Conservation (phyloP, 2,329 filamentous ascomycete species). For the Xylariales sp. region DNA sequence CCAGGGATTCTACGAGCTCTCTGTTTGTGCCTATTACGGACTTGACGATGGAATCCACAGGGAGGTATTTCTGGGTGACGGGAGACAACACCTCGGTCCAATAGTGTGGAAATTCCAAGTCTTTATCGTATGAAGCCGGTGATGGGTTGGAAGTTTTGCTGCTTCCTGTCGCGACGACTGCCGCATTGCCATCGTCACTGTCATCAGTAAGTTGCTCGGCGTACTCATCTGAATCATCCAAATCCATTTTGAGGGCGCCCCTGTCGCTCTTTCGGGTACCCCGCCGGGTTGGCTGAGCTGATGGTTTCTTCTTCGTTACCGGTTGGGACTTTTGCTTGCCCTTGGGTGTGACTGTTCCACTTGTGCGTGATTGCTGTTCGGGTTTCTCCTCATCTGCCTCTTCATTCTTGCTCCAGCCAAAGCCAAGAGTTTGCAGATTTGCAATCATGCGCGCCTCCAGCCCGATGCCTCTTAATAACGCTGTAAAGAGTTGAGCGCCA, state of each 20-base stretch:
- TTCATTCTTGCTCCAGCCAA: constrained; percentile 86
- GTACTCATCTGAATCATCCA: constrained; percentile 43
- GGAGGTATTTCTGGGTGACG: constrained; percentile 70
- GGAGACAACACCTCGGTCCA: constrained; percentile 90
- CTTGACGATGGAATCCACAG: constrained; percentile 72
- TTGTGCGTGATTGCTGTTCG: constrained; percentile 8
- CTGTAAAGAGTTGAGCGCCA: constrained; percentile 85
- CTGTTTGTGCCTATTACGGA: constrained; percentile 65
- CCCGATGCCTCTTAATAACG: constrained; percentile 73
- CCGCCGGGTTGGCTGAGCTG: constrained; percentile 16
- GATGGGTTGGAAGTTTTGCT: constrained; percentile 32
- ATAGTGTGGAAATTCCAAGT: constrained; percentile 81
- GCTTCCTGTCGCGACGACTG: constrained; percentile 46
- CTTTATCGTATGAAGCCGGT: constrained; percentile 60
- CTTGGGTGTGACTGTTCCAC: constrained; percentile 9
- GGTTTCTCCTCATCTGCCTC: constrained; percentile 59
- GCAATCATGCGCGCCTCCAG: constrained; percentile 80
- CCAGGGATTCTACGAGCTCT: constrained; percentile 69
- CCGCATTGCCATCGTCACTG: constrained; percentile 55
- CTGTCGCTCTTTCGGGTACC: constrained; percentile 18
- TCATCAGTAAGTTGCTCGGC: constrained; percentile 43
- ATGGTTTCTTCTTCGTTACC: constrained; percentile 13
- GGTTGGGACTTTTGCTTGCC: constrained; percentile 7
- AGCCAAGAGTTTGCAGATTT: constrained; percentile 81
- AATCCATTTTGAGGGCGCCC: constrained; percentile 19